Evolutionary conservation across 129 eudicot genomes (phyloP), one percentile per base, ranked within the genome.

Genomic region (Dittrichia graveolens): DNA sequence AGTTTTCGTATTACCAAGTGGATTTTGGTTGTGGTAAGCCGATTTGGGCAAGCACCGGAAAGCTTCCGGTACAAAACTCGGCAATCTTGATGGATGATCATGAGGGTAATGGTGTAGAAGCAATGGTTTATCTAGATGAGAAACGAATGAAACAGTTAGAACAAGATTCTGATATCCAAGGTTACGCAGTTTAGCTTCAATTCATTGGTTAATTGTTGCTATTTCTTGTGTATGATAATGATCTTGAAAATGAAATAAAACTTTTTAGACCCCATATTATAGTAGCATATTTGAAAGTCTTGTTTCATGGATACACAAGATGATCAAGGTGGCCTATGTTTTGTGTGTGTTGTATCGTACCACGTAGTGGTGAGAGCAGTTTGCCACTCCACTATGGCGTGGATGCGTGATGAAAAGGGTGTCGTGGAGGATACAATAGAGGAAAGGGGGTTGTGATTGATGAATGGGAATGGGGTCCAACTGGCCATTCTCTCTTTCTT

Each of bases 121-220:
- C 86, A 59, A 78, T 83, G 86, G 83, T 82, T 40, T 75, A 82
- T 75, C 68, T 82, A 16, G 86, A 82, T 3, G 74, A 73, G 37
- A 73, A 69, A 54, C 61, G 77, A 0, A 69, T 82, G 80, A 63
- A 15, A 41, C 47, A 49, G 14, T 61, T 82, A 5, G 80, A 78
- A 16, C 79, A 82, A 72, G 69, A 82, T 68, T 73, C 67, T 60
- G 73, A 73, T 68, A 77, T 82, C 45, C 53, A 62, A 52, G 38
- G 62, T 60, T 65, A 75, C 43, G 66, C 57, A 24, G n/a, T 52
- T 13, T 75, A 65, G 72, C 16, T 41, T 19, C 24, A 18, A 7
- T 16, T 39, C 31, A 1, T 48, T 9, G 10, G 0, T 61, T 45
- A 47, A 52, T 61, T 73, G 13, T 73, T 47, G 9, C 13, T 61